Evolutionary conservation across 2,329 filamentous ascomycete genomes (phyloP), one percentile per base, ranked within the genome.

Genomic region (Penicillium sp.): DNA sequence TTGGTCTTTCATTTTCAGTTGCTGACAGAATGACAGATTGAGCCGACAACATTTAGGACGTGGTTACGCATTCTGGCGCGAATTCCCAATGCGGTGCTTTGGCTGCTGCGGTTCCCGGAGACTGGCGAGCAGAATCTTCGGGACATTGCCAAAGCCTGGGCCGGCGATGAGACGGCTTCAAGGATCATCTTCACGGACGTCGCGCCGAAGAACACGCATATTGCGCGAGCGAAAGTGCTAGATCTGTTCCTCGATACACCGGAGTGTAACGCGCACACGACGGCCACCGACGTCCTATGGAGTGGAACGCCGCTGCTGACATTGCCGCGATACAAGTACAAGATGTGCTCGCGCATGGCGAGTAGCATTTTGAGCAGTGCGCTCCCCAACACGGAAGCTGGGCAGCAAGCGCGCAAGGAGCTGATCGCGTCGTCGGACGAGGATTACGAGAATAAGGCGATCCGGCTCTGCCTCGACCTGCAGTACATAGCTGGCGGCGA

Each of bases 341-440:
- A 98, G 70, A 98, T 98, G 93, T 98, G 93, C 69, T 95, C 89
- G 35, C 86, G 93, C 44, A 98, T 98, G 86, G 93, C 91, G 6
- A 90, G 93, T 6, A 95, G 89, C 9, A 97, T 98, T 46, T 77
- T 98, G 24, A 87, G 83, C 54, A 93, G 93, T 13, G 93, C 93
- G 0, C 72, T 98, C 3, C 93, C 93, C 0, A 85, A 82, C 55
- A 77, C 74, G 0, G 70, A 74, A 1, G 80, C 82, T n/a, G 89
- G 91, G 3, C 71, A 73, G 6, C 74, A 73, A 47, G 87, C 86
- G 0, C 85, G 85, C 0, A 66, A 71, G 14, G 89, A 96, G 47
- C 76, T 98, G 24, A 89, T 95, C 46, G 87, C 86, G 0, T 70
- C 68, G 4, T 83, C 80, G 45, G 93, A 98, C 57, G 79, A 83